phyloP scores from a whole-genome alignment of 2,329 filamentous ascomycete species.

The Stagonosporopsis rhizophila region DNA sequence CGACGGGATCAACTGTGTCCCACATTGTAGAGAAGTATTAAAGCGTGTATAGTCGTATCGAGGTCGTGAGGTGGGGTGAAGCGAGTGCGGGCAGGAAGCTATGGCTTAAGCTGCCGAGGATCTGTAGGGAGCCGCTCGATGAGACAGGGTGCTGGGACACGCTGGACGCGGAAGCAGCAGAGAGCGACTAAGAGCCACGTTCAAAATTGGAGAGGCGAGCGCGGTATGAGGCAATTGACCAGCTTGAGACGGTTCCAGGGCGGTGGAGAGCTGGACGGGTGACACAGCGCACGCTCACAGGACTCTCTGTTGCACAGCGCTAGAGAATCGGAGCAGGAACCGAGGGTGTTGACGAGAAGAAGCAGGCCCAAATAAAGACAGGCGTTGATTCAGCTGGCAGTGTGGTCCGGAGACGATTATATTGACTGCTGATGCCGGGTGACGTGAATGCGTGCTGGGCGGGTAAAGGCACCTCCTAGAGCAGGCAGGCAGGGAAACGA shows the following conservation, averaged over 20 bases:
- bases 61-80: slow-evolving; percentile 25
- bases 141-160: slow-evolving; percentile 17
- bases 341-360: slow-evolving; percentile 21
- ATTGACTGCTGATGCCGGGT: slow-evolving; percentile 13
- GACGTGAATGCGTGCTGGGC: slow-evolving; percentile 4
- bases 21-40: slow-evolving; percentile 38
- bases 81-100: slow-evolving; percentile 18
- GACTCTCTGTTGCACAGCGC: slow-evolving; percentile 35
- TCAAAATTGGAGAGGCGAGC: slow-evolving; percentile 23
- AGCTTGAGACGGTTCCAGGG: slow-evolving; percentile 26
- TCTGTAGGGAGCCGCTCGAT: slow-evolving; percentile 8
- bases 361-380: slow-evolving; percentile 19
- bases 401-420: slow-evolving; percentile 13
- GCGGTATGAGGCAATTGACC: slow-evolving; percentile 21
- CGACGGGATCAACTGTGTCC: slow-evolving; percentile 27
- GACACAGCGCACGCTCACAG: slow-evolving; percentile 39
- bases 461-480: slow-evolving; percentile 10
- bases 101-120: slow-evolving; percentile 16
- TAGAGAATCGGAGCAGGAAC: slow-evolving; percentile 38
- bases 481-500: slow-evolving; percentile 32
- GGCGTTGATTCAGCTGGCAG: slow-evolving; percentile 21
- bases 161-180: slow-evolving; percentile 14
- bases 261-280: slow-evolving; percentile 33
- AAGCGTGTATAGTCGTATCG: slow-evolving; percentile 22
- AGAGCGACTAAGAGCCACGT: slow-evolving; percentile 18